Evolutionary conservation across 345 rosid species (phyloP), one percentile per base, ranked within the genome.

Genomic region (Brassica carinata): DNA sequence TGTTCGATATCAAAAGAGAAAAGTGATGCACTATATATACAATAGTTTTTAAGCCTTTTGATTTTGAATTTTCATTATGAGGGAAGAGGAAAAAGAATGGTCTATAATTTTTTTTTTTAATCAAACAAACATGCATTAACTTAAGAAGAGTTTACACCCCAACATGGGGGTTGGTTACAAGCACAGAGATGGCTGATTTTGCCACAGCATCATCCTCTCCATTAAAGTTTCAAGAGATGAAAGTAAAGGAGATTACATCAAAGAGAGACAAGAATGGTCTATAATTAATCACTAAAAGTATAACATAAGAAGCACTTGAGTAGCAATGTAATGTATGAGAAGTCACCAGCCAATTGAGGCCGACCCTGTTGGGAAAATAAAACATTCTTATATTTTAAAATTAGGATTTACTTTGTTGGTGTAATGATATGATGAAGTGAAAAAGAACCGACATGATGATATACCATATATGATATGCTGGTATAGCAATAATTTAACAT

Each of bases 51-150:
- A 6, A 66, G 48, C 73, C 29, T 77, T 77, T 69, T 68, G 15
- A 30, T 66, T 66, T 68, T 61, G 33, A 74, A 69, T 29, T 53
- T 72, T 75, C 75, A 75, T 80, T 70, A 80, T 75, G 79, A 80
- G 63, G 17, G 51, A 69, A 8, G 9, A 36, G 13, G 29, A 53
- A 80, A 80, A 34, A 80, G 23, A 19, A 19, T 19, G 23, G 23
- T 19, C 23, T 19, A 19, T 19, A 19, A 19, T 19, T 19, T 1
- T 19, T 19, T 19, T 19, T 19, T 19, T 19, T 19, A 19, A 19
- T 19, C 23, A 19, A 19, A 19, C 23, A 19, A 19, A 19, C 23
- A 19, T 19, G 23, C 23, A 19, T 19, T 19, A 19, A 19, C 23
- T 19, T 19, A 19, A 19, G 23, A 19, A 19, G 23, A 19, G 23